Base-by-base conservation (phyloP, 148 eudicot species). In the Vaccinium macrocarpon region DNA sequence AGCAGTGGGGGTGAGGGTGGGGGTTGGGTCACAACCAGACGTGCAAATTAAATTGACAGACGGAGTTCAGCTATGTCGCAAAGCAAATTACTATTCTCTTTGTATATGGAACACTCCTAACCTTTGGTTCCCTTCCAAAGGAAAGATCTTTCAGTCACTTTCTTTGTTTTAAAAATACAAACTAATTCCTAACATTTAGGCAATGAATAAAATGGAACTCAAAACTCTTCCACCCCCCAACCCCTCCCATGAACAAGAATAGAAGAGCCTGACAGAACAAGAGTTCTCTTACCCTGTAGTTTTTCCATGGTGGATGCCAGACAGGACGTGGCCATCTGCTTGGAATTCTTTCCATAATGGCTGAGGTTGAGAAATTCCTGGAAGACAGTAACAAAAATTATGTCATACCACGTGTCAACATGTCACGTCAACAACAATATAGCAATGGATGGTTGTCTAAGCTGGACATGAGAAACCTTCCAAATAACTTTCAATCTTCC, bases 231-330 rank as follows among this genome's bases (percentile, higher is more conserved):
- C 18, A 6, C 18, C 49, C 56, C 56, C 25, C 25, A 7, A 7
- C 52, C 52, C 49, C 55, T 53, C 13, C 46, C 55, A 83, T 38
- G 8, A 42, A 83, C 8, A 56, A 25, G 14, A 77, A 76, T 9
- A 76, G 21, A 61, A 52, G 6, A 53, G 11, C 15, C 2, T 1
- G 38, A 72, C 80, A 52, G 25, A 64, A 61, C 78, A 71, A 52
- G 85, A 52, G 70, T 68, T 72, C 74, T 32, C 93, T 93, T 78
- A 95, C 98, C 91, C 98, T 91, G 86, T 95, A 95, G 81, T 91
- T 92, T 88, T 93, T 95, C 98, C 98, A 95, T 66, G 98, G 98
- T 42, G 97, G 82, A 88, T 82, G 96, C 98, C 98, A 95, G 48
- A 85, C 88, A 9, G 97, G 98, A 75, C 93, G 90, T 8, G 98